Conservation (phyloP, 768 basidiomycete species). For the Exsudoporus frostii region DNA sequence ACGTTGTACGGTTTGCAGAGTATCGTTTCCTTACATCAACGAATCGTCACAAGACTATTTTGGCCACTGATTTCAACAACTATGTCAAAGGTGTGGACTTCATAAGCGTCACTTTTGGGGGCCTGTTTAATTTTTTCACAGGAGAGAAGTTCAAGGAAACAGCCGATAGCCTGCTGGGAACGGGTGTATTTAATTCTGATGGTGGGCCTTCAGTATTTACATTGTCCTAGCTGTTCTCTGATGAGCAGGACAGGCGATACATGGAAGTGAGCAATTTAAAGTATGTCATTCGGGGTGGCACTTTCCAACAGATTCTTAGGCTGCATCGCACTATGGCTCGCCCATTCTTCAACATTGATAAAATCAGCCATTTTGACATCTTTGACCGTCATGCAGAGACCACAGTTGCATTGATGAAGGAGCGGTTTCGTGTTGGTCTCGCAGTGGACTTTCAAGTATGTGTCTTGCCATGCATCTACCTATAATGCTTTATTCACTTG, state of each 20-base stretch:
- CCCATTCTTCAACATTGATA: constrained; percentile 65
- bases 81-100: constrained; percentile 40
- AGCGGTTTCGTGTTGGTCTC: constrained; percentile 43
- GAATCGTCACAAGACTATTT: constrained; percentile 29
- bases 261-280: constrained; percentile 63
- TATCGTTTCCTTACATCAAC: background rate
- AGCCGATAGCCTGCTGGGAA: constrained; percentile 40
- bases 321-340: constrained; percentile 67
- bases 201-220: constrained; percentile 26
- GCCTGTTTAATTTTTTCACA: constrained; percentile 9
- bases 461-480: background rate
- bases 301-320: constrained; percentile 27
- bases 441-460: constrained; percentile 60
- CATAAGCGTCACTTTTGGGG: background rate
- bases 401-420: constrained; percentile 42
- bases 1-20: background rate
- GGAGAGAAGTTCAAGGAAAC: constrained; percentile 33
- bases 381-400: constrained; percentile 53
- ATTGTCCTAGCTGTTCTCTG: background rate
- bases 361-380: constrained; percentile 59
- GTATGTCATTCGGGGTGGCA: background rate
- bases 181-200: constrained; percentile 56
- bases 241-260: constrained; percentile 45
- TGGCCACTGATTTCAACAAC: constrained; percentile 42
- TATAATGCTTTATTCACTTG: background rate